Percentiles rank a stretch among this genome's conserved stretches.
Conservation (phyloP, 345 rosid species). For the Leavenworthia alabamica region DNA sequence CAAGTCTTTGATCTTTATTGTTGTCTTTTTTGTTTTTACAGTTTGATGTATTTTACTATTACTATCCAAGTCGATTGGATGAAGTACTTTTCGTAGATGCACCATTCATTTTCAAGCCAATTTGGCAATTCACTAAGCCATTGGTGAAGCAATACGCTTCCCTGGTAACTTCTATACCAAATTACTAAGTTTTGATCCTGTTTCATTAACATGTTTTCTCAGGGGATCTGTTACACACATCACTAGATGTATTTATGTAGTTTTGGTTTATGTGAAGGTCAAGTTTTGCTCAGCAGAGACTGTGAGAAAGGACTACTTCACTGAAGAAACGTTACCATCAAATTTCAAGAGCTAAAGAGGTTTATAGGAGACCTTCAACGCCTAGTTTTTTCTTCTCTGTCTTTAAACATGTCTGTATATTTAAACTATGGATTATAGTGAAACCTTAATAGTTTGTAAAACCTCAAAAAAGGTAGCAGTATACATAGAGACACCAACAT, state of each 20-base stretch:
- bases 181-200: background rate
- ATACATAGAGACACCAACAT: conserved; percentile 25
- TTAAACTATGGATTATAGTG: background rate
- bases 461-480: conserved; percentile 28
- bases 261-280: conserved; percentile 42
- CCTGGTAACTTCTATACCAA: conserved; percentile 43
- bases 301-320: conserved; percentile 63
- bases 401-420: conserved; percentile 3
- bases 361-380: background rate
- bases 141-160: conserved; percentile 67
- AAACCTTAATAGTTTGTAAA: conserved; percentile 2
- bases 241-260: background rate
- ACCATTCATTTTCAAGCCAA: conserved; percentile 73
- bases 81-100: conserved; percentile 91
- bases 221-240: background rate
- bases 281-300: conserved; percentile 68
- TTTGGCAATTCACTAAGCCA: conserved; percentile 82
- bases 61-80: conserved; percentile 80
- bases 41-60: conserved; percentile 84
- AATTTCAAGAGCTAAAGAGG: conserved; percentile 42
- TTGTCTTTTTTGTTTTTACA: conserved; percentile 33
- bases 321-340: conserved; percentile 63
- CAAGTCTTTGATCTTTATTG: background rate
- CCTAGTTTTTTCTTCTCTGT: background rate
- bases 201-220: background rate